Conservation (phyloP, 2,329 filamentous ascomycete species). For the Neonectria coccinea region DNA sequence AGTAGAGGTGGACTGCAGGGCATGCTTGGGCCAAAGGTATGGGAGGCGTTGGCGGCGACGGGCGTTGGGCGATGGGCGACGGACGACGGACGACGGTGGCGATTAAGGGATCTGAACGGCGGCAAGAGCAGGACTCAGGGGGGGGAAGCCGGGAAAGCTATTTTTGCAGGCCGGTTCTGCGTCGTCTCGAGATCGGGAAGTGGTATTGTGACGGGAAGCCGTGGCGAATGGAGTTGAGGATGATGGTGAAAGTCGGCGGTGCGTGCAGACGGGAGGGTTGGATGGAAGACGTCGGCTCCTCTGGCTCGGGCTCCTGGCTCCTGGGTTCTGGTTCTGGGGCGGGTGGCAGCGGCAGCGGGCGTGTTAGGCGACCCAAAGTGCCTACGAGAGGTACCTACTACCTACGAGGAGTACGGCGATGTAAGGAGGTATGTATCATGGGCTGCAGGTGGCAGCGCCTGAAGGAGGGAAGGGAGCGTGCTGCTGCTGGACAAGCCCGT, state of each 20-base stretch:
- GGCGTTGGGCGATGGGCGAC: too few relatives aligned
- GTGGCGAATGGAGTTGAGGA: background rate
- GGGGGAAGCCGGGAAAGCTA: background rate
- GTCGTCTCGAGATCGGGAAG: conserved; percentile 13
- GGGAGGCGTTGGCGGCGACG: conserved; percentile 7
- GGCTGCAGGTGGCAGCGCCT: background rate
- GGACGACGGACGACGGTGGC: background rate
- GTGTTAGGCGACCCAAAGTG: background rate
- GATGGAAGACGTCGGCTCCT: background rate
- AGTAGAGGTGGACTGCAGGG: conserved; percentile 17
- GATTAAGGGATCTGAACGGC: conserved; percentile 9
- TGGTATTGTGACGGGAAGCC: background rate
- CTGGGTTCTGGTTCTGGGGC: background rate
- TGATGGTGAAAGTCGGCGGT: conserved; percentile 9
- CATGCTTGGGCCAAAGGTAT: conserved; percentile 27
- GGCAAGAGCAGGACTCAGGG: background rate
- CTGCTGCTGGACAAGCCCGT: too few relatives aligned
- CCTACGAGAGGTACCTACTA: background rate
- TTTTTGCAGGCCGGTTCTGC: conserved; percentile 8
- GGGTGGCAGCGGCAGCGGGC: background rate
- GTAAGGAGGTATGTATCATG: background rate
- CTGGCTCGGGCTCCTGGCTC: background rate
- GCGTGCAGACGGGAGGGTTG: background rate
- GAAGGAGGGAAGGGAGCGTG: background rate
- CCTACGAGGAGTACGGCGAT: background rate